A percentile compares a stretch with the other conserved stretches of the same genome.
phyloP scores from a whole-genome alignment of 108 stramenopile genomes.

The Skeletonema marinoi region DNA sequence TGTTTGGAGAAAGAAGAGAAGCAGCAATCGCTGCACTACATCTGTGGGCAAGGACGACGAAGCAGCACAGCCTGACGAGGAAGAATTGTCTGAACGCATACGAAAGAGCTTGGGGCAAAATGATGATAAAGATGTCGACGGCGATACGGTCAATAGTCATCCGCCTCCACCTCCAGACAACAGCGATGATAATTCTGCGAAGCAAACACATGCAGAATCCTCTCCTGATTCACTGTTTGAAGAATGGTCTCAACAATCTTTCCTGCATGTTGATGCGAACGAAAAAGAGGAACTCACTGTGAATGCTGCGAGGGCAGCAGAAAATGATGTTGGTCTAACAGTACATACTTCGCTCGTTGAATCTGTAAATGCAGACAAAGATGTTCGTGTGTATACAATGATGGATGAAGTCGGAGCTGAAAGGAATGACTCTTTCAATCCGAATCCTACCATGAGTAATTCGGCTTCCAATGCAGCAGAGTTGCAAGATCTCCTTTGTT shows the following conservation, averaged over 20 bases:
- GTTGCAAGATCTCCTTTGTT: background rate
- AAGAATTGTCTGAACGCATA: background rate
- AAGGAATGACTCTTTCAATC: background rate
- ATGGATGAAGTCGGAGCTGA: background rate
- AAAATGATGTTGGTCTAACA: background rate
- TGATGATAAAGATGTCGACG: background rate
- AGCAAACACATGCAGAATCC: background rate
- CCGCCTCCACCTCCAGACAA: background rate
- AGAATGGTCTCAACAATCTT: constrained; percentile 38
- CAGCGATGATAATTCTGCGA: background rate
- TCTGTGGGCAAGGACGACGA: background rate
- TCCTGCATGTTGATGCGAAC: background rate
- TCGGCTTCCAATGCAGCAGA: background rate
- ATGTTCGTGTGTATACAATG: background rate
- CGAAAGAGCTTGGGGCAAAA: background rate
- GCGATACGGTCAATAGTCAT: background rate
- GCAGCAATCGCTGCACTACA: background rate
- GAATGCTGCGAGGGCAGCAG: background rate
- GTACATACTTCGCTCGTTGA: background rate
- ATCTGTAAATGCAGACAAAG: background rate
- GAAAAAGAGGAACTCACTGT: background rate
- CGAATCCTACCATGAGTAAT: background rate
- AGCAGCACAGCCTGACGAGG: background rate
- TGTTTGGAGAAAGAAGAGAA: constrained; percentile 15
- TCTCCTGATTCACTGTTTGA: constrained; percentile 47